These are phyloP conservation scores for Phytophthora sojae DNA, from an alignment of 352 stramenopile species.

Conservation along the genomic window DNA sequence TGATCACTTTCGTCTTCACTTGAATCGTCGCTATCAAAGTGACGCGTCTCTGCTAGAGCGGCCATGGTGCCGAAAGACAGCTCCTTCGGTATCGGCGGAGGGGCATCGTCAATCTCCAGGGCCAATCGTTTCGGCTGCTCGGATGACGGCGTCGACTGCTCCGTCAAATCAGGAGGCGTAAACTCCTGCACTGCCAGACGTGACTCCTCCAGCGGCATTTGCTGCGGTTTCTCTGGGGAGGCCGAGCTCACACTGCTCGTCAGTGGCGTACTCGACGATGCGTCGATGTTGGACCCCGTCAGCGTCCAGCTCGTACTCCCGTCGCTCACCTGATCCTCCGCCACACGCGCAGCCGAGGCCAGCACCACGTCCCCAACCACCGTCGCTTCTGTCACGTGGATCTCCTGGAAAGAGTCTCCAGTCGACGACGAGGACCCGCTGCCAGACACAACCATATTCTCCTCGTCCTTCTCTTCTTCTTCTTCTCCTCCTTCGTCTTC, in stretches of 20 bases:
- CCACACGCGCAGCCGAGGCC: not conserved
- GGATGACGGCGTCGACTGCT: not conserved
- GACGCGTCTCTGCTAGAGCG: slow-evolving; percentile 26
- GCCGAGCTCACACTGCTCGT: slow-evolving; percentile 22
- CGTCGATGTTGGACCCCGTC: slow-evolving; percentile 23
- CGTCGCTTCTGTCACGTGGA: slow-evolving; percentile 20
- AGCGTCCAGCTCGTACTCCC: slow-evolving; percentile 27
- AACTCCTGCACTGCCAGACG: not conserved
- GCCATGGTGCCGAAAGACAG: slow-evolving; percentile 39
- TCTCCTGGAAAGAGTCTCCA: slow-evolving; percentile 30
- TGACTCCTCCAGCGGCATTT: not conserved
- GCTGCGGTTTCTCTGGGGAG: slow-evolving; percentile 20
- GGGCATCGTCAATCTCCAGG: slow-evolving; percentile 8
- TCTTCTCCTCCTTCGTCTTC: slow-evolving; percentile 13
- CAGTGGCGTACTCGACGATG: slow-evolving; percentile 16
- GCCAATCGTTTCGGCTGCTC: slow-evolving; percentile 1
- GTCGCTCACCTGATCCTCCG: slow-evolving; percentile 27
- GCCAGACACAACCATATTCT: slow-evolving; percentile 18
- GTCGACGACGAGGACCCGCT: slow-evolving; percentile 18
- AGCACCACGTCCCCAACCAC: slow-evolving; percentile 3
- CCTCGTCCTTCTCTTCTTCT: slow-evolving; percentile 6
- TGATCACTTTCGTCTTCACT: slow-evolving; percentile 16
- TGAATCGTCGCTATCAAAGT: slow-evolving; percentile 42
- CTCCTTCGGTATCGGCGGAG: slow-evolving; percentile 11
- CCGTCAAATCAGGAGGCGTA: not conserved